Conservation (phyloP, 169 alveolate species). For the Perkinsus olseni region DNA sequence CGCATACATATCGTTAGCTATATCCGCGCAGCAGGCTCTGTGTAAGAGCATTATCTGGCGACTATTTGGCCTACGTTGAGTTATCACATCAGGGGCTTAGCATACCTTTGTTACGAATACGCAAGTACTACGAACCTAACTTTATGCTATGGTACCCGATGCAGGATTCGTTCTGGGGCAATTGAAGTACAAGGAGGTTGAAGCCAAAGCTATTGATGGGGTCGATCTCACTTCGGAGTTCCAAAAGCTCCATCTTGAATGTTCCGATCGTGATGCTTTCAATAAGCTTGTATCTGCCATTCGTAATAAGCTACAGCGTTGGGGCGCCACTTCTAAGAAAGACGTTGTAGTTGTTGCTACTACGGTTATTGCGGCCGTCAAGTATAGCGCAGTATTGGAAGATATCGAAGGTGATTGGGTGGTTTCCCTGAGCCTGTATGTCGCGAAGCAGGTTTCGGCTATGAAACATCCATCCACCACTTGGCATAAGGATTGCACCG, state of each 20-base stretch:
- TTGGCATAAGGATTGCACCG: background rate
- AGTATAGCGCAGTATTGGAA: background rate
- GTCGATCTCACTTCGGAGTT: background rate
- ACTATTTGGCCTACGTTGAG: too few relatives aligned
- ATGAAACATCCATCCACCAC: background rate
- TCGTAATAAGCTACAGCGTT: background rate
- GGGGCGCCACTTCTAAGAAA: background rate
- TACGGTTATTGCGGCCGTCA: background rate
- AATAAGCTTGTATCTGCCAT: background rate
- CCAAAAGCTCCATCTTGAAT: background rate
- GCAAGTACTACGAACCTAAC: background rate
- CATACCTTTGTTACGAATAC: too few relatives aligned
- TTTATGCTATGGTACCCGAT: background rate
- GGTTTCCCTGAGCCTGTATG: background rate
- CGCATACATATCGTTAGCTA: too few relatives aligned
- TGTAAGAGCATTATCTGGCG: too few relatives aligned
- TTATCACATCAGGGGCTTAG: too few relatives aligned
- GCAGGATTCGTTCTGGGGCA: background rate
- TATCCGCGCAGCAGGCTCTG: too few relatives aligned
- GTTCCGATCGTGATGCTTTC: background rate
- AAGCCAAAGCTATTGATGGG: background rate
- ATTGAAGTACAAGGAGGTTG: background rate
- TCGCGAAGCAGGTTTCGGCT: background rate
- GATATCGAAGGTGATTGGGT: background rate
- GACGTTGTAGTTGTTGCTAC: background rate